These are phyloP conservation scores for Fusarium duplospermum DNA, from an alignment of 2,329 filamentous ascomycete species.

Conservation along the genomic window DNA sequence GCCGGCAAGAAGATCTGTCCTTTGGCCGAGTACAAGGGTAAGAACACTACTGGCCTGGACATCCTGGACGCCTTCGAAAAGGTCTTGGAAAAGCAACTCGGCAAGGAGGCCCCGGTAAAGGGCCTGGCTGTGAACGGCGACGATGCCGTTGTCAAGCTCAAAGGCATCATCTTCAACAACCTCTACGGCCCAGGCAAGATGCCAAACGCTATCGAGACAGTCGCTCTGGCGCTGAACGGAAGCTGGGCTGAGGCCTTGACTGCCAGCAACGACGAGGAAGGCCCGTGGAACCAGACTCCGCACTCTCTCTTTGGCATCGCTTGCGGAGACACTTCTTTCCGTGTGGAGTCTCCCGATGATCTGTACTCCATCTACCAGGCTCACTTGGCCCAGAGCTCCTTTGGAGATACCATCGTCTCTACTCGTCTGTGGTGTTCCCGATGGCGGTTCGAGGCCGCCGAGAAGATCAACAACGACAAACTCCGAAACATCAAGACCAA, in stretches of 20 bases:
- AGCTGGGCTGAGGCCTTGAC: not conserved
- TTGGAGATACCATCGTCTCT: not conserved
- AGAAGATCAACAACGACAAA: constrained; percentile 1
- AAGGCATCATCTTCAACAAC: not conserved
- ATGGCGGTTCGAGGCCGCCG: constrained; percentile 7
- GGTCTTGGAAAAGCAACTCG: not conserved
- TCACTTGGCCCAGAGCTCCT: not conserved
- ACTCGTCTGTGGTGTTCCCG: not conserved
- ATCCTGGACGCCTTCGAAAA: not conserved
- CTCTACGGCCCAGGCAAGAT: not conserved
- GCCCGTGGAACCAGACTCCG: not conserved
- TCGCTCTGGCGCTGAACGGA: not conserved
- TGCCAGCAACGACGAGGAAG: not conserved
- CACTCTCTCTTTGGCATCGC: constrained; percentile 1
- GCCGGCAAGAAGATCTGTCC: not conserved
- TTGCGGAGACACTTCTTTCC: constrained; percentile 20
- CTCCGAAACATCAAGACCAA: constrained; percentile 19
- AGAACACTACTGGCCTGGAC: not conserved
- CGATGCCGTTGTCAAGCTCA: not conserved
- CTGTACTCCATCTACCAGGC: constrained; percentile 6
- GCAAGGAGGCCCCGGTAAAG: not conserved
- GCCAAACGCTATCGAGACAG: not conserved
- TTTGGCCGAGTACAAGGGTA: not conserved
- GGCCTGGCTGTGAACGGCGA: not conserved
- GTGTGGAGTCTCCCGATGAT: constrained; percentile 8